Evolutionary conservation across 148 eudicot genomes (phyloP).

Genomic region (Nyssa sinensis): DNA sequence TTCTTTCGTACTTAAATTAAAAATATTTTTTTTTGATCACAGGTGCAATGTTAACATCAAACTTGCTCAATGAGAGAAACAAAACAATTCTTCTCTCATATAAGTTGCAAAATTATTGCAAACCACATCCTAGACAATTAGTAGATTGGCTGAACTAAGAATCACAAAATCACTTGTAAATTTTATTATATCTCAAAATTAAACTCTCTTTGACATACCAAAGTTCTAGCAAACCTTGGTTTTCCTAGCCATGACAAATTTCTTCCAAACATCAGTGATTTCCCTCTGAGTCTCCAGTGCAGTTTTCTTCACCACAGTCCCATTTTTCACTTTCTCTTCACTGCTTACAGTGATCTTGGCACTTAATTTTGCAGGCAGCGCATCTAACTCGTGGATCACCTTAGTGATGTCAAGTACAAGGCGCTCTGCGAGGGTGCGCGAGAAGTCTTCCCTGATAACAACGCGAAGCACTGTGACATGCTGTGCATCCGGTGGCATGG

Average conservation of each 20-base stretch:
- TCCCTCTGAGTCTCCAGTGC: conserved; percentile 26
- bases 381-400: background rate
- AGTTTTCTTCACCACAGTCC: conserved; percentile 19
- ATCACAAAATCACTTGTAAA: too few species aligned
- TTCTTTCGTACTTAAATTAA: too few species aligned
- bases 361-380: background rate
- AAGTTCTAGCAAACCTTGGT: conserved; percentile 17
- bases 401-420: background rate
- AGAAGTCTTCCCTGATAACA: background rate
- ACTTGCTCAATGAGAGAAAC: too few species aligned
- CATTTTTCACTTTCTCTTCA: background rate
- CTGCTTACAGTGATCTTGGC: background rate
- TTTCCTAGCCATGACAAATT: conserved; percentile 23
- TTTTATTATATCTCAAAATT: too few species aligned
- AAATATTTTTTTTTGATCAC: too few species aligned
- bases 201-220: too few species aligned
- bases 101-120: too few species aligned
- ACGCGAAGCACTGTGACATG: background rate
- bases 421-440: background rate
- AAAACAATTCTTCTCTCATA: too few species aligned
- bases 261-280: conserved; percentile 25
- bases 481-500: conserved; percentile 12
- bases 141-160: too few species aligned
- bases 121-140: too few species aligned
- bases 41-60: too few species aligned